Base-by-base conservation (phyloP, 805 yeast species). In the Zygotorulaspora florentina region DNA sequence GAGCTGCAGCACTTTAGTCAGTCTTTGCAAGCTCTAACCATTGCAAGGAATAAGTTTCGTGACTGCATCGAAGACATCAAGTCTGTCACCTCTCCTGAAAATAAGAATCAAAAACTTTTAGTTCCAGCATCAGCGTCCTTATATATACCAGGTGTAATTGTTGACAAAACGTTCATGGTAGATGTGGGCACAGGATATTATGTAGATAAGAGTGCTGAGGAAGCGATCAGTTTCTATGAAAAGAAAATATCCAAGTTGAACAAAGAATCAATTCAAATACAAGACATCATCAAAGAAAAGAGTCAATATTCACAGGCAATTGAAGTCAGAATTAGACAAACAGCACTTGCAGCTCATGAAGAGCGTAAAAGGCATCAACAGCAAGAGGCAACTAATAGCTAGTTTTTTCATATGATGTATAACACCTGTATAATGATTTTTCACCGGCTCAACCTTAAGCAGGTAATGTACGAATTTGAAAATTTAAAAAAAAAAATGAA, bases 181-280 rank as follows among this genome's bases (percentile, higher is more conserved):
- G 99, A 93, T 62, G 83, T 93, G 20, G 99, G 99, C 29, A 93
- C 99, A 0, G 98, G 98, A 2, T 93, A 93, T 63, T 93, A 77
- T 62, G 90, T 89, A 13, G 96, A 88, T 61, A 93, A 93, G 66
- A 66, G 66, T 40, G 77, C 79, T 0, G 69, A 70, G 7, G 88
- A 85, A 39, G 84, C 96, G 1, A 71, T 78, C 50, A 66, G 64
- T 44, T 91, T 88, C 58, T 91, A 87, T 64, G 77, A 82, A 48
- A 74, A 71, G 46, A 88, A 93, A 65, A 79, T 89, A 46, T 69
- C 69, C 20, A 90, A 91, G 52, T 69, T 91, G 57, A 79, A 73
- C 47, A 76, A 75, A 50, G 96, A 93, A 64, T 74, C 87, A 5
- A 75, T 74, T 13, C 88, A 88, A 58, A 74, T 91, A 52, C 82